Evolutionary conservation across 768 basidiomycete species (phyloP), one percentile per base, ranked within the genome.

Genomic region (Phanerodontia chrysosporium): DNA sequence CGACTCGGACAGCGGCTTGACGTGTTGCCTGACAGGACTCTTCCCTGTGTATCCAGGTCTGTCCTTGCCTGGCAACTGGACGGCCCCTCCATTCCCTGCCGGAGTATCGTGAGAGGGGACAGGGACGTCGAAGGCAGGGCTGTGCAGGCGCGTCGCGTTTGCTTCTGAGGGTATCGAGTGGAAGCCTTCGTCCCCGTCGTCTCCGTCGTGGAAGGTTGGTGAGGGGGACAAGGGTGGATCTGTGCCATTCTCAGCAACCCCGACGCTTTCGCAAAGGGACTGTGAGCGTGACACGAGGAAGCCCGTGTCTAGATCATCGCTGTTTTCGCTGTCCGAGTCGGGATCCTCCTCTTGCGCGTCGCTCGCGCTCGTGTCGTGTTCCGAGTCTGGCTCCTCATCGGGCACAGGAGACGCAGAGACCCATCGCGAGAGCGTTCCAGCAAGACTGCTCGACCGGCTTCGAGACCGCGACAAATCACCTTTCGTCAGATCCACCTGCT

Each of bases 401-500:
- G 63, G 39, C 30, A 24, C 28, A 12, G 49, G 30, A 27, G 63
- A 61, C 2, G 58, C 25, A 27, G 65, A 58, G 3, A 51, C 61
- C 63, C 63, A 61, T 27, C 60, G 67, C 14, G 44, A 52, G 5
- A 65, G 62, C 5, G 64, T 59, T 0, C 64, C 64, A 2, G 69
- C 68, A 9, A 68, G 62, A 45, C 68, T 86, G 45, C 76, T 80
- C 1, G 86, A 86, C 16, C 84, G 80, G 64, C 86, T 91, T 25
- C 78, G 75, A 18, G 78, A 77, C 18, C 73, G 55, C 6, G 54
- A 51, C 22, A 28, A 27, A 51, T 79, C 82, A 8, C 77, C 79
- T 51, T 80, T 78, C 1, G 75, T 74, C 46, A 94, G 73, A 65
- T 90, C 89, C 0, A 81, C 78, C 48, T 89, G 86, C 66, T 96